These are phyloP conservation scores for Cucumis hystrix DNA, from an alignment of 306 rosid genomes.

Conservation along the genomic window DNA sequence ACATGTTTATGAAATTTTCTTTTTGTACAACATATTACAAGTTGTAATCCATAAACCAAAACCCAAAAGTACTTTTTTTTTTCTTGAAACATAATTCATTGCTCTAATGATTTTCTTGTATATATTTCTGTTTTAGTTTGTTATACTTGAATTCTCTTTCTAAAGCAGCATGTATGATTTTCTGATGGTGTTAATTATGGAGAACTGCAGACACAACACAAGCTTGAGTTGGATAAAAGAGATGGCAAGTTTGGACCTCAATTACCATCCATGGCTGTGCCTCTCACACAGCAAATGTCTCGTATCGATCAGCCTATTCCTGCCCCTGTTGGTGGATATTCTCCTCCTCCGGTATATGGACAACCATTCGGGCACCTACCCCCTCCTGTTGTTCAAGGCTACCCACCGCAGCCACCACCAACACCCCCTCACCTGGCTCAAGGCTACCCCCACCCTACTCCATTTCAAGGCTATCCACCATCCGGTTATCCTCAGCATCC, in stretches of 20 bases:
- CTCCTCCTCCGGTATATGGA: slow-evolving; percentile 21
- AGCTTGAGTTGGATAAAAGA: slow-evolving; percentile 62
- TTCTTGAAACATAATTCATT: neutral
- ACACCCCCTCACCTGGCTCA: neutral
- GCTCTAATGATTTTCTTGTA: neutral
- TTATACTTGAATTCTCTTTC: neutral
- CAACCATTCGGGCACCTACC: slow-evolving; percentile 35
- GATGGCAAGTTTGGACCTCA: slow-evolving; percentile 48
- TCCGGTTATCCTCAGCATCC: slow-evolving; percentile 30
- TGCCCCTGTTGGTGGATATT: slow-evolving; percentile 21
- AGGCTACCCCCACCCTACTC: neutral
- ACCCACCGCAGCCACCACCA: slow-evolving; percentile 15
- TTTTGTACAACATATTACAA: neutral
- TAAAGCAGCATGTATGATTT: neutral
- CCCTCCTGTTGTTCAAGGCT: slow-evolving; percentile 5
- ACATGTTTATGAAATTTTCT: neutral
- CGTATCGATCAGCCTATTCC: slow-evolving; percentile 40
- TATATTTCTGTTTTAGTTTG: neutral
- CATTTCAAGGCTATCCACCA: neutral
- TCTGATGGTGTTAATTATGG: neutral
- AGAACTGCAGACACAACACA: slow-evolving; percentile 66
- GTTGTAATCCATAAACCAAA: neutral
- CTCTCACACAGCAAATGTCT: slow-evolving; percentile 55
- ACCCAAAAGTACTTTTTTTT: neutral
- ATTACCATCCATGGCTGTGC: slow-evolving; percentile 32